Base-by-base conservation (phyloP, 495 filamentous ascomycete species). In the Lasiosphaeria ovina region DNA sequence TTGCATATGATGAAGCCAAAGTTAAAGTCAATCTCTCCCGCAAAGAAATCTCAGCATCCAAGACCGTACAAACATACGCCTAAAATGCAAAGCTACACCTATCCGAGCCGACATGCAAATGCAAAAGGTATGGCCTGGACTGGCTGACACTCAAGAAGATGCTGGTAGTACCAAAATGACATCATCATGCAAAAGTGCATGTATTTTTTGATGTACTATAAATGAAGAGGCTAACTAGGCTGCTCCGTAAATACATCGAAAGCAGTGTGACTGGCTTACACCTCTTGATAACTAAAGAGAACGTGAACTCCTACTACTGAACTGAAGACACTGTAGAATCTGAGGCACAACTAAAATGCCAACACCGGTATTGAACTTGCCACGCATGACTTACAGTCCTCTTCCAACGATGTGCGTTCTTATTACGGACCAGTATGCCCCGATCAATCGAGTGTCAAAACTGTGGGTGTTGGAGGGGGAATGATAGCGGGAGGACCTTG, bases 141-240 rank as follows among this genome's bases (percentile, higher is more conserved):
- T 24, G 24, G 24, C 24, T 24, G 24, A 24, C 24, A 24, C 24
- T 24, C 38, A 42, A 42, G 11, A 40, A 40, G 12, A 47, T 47
- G 44, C 12, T 14, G 16, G 12, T 14, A 4, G 16, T n/a, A 11
- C 16, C 12, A 47, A 47, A n/a, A 47, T 47, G 32, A n/a, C 55
- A 57, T 57, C 40, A 61, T 55, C 64, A 63, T 60, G 57, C 58
- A 55, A 52, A 24, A 24, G 53, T 53, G 63, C 63, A 65, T 65
- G 62, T 62, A 59, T 60, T 59, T 58, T 51, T 38, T 58, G 51
- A 64, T 67, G 55, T 63, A 63, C 59, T 65, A 67, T 44, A 58
- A 35, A 58, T 48, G 33, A 47, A 55, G 31, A 57, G 57, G 55
- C 55, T 33, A 45, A 57, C 54, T 55, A 59, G 65, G 58, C 50